Evolutionary conservation across 2,329 filamentous ascomycete genomes (phyloP).

Genomic region (Colletotrichum orbiculare): DNA sequence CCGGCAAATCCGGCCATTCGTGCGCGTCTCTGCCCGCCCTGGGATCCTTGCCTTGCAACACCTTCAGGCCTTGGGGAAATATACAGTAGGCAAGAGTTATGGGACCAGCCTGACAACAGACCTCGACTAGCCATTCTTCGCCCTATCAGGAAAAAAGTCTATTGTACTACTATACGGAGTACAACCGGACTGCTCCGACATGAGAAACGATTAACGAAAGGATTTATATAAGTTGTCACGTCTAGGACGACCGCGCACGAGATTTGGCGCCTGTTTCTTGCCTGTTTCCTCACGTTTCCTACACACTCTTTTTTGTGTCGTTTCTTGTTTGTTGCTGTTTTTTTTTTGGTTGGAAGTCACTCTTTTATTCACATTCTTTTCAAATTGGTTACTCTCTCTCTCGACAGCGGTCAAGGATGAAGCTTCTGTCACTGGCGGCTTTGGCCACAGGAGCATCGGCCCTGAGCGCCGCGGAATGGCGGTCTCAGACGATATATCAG

Average conservation of each 20-base stretch:
- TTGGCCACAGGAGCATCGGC: constrained; percentile 24
- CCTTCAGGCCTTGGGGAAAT: too few species aligned
- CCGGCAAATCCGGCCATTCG: too few species aligned
- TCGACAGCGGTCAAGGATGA: constrained; percentile 17
- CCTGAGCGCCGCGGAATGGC: constrained; percentile 55
- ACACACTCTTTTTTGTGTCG: constrained; percentile 27
- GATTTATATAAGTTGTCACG: constrained; percentile 18
- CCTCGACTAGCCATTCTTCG: too few species aligned
- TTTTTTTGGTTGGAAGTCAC: constrained; percentile 19
- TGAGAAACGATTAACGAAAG: not conserved
- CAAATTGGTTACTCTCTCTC: constrained; percentile 25
- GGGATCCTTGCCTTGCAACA: too few species aligned
- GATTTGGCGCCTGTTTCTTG: not conserved
- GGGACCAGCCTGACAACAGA: too few species aligned
- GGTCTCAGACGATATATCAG: constrained; percentile 67
- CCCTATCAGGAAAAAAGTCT: constrained; percentile 11
- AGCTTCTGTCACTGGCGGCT: constrained; percentile 17
- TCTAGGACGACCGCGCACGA: constrained; percentile 16
- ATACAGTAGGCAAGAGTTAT: too few species aligned
- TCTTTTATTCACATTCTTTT: constrained; percentile 18
- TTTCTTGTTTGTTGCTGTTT: constrained; percentile 10
- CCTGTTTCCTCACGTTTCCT: constrained; percentile 15
- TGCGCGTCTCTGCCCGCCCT: too few species aligned
- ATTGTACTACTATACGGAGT: not conserved
- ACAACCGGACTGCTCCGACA: not conserved